Percentiles rank a stretch among this genome's conserved stretches.
These are phyloP conservation scores for Phoma herbarum DNA, from an alignment of 2,329 filamentous ascomycete species.

Conservation along the genomic window DNA sequence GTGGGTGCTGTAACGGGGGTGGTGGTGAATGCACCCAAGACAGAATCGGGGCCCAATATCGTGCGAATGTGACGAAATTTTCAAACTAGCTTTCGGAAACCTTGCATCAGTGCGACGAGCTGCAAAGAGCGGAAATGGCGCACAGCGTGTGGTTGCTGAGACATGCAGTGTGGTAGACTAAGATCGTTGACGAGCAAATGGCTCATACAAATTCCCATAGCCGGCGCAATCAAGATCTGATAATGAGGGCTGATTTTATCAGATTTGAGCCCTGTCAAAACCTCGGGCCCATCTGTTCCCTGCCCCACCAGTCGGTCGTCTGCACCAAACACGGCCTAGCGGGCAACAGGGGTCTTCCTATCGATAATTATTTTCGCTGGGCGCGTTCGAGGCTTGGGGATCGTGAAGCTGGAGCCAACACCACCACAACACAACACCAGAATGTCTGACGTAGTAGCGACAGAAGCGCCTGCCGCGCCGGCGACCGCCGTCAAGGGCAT, in stretches of 20 bases:
- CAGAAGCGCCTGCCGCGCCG: slow-evolving; percentile 55
- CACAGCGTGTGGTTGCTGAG: slow-evolving; percentile 24
- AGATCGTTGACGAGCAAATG: slow-evolving; percentile 32
- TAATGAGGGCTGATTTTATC: slow-evolving; percentile 13
- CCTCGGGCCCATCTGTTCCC: slow-evolving; percentile 1
- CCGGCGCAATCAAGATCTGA: slow-evolving; percentile 41
- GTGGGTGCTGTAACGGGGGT: slow-evolving; percentile 29
- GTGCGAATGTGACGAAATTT: slow-evolving; percentile 36
- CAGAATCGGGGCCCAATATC: slow-evolving; percentile 37
- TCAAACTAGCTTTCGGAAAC: slow-evolving; percentile 38
- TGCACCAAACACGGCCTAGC: slow-evolving; percentile 8
- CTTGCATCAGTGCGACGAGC: slow-evolving; percentile 29
- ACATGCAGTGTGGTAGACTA: slow-evolving; percentile 23
- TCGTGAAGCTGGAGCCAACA: slow-evolving; percentile 15
- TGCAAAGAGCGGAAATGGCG: slow-evolving; percentile 29
- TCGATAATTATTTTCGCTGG: slow-evolving; percentile 40
- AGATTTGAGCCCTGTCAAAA: slow-evolving; percentile 3
- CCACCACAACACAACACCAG: slow-evolving; percentile 22
- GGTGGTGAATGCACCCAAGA: slow-evolving; percentile 34
- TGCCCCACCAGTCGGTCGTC: slow-evolving; percentile 22
- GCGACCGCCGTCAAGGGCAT: slow-evolving; percentile 63
- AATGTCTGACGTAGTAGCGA: slow-evolving; percentile 42
- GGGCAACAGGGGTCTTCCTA: slow-evolving; percentile 20
- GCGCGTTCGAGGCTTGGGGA: slow-evolving; percentile 27
- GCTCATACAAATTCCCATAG: slow-evolving; percentile 14